A percentile compares a stretch with the other conserved stretches of the same genome.
Evolutionary conservation across 495 filamentous ascomycete species (phyloP).

Genomic region (Trichoderma reesei): DNA sequence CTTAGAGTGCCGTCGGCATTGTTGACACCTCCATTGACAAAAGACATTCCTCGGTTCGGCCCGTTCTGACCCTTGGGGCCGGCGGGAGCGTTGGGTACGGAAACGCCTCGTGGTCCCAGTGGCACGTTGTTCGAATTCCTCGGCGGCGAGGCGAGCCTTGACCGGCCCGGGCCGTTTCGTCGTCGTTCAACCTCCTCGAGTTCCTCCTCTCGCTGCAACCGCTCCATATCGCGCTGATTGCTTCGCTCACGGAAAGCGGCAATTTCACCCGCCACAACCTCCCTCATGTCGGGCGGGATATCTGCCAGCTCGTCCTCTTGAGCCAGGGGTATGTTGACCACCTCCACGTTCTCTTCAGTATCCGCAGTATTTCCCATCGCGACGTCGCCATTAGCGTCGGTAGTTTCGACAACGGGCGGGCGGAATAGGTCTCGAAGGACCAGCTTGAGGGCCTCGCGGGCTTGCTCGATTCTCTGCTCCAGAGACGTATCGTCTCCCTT

Average conservation of each 20-base stretch:
- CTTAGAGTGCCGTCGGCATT: constrained; percentile 48
- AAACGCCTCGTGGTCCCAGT: constrained; percentile 66
- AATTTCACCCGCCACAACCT: constrained; percentile 90
- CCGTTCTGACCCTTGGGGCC: constrained; percentile 67
- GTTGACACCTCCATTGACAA: constrained; percentile 71
- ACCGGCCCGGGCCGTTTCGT: constrained; percentile 52
- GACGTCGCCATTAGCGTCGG: constrained; percentile 54
- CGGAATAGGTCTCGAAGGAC: constrained; percentile 64
- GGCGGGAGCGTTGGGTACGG: constrained; percentile 57
- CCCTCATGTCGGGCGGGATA: constrained; percentile 94
- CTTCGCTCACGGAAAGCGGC: constrained; percentile 87
- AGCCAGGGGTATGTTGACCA: constrained; percentile 83
- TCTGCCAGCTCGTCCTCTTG: constrained; percentile 92
- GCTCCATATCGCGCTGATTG: constrained; percentile 77
- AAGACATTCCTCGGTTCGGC: constrained; percentile 55
- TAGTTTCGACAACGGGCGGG: constrained; percentile 45
- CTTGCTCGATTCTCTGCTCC: constrained; percentile 59
- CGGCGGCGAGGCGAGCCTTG: constrained; percentile 63
- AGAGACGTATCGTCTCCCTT: constrained; percentile 56
- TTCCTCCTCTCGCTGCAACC: constrained; percentile 78
- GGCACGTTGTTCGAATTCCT: constrained; percentile 76
- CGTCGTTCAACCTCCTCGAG: constrained; percentile 79
- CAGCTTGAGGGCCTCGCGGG: constrained; percentile 50
- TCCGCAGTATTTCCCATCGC: constrained; percentile 54
- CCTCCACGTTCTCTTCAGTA: constrained; percentile 56